Conservation (phyloP, 2,329 filamentous ascomycete genomes). For the Fusarium sororula region DNA sequence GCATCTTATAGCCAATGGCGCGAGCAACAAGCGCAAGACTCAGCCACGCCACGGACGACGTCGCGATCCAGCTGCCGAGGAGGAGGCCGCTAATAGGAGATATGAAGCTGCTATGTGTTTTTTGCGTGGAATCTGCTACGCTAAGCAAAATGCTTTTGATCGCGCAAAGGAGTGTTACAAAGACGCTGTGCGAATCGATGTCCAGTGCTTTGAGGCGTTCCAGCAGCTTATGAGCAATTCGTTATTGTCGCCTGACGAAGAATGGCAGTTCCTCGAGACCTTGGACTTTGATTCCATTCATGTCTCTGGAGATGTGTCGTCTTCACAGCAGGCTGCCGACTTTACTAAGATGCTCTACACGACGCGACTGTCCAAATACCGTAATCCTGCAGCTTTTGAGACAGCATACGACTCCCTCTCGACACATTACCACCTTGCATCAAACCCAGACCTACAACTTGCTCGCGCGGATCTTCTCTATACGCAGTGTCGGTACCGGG, state of each 20-base stretch:
- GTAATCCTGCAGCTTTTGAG: slow-evolving; percentile 83
- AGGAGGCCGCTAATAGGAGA: slow-evolving; percentile 78
- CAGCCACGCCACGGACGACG: slow-evolving; percentile 47
- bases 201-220: slow-evolving; percentile 98
- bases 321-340: slow-evolving; percentile 86
- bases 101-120: slow-evolving; percentile 99
- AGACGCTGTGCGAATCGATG: slow-evolving; percentile 94
- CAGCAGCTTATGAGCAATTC: slow-evolving; percentile 98
- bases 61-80: slow-evolving; percentile 56
- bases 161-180: slow-evolving; percentile 98
- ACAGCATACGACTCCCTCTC: slow-evolving; percentile 89
- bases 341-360: slow-evolving; percentile 98
- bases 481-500: slow-evolving; percentile 91
- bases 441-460: slow-evolving; percentile 90
- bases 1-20: slow-evolving; percentile 75
- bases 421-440: slow-evolving; percentile 87
- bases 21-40: slow-evolving; percentile 51
- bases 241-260: slow-evolving; percentile 87
- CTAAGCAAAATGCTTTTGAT: slow-evolving; percentile 97
- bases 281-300: slow-evolving; percentile 88
- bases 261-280: slow-evolving; percentile 87
- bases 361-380: slow-evolving; percentile 93
- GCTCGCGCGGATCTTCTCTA: slow-evolving; percentile 91
- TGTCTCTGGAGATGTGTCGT: slow-evolving; percentile 69
- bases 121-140: slow-evolving; percentile 89